Percentiles rank a stretch among this genome's conserved stretches.
Conservation (phyloP, 768 basidiomycete species). For the Tylopilus balloui region DNA sequence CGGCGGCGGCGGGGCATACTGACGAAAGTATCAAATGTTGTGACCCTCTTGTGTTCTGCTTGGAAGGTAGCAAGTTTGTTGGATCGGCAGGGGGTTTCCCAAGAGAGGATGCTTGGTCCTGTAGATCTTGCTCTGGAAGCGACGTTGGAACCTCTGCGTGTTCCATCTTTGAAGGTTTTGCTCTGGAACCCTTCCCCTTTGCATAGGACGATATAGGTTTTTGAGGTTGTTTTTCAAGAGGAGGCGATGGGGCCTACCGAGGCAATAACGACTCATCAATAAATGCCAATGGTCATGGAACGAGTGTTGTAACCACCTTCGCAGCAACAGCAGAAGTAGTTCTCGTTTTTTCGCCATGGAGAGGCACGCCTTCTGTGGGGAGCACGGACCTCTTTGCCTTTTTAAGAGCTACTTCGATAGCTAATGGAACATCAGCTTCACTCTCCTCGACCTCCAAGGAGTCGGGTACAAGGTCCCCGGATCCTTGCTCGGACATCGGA, state of each 20-base stretch:
- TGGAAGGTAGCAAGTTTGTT: conserved; percentile 3
- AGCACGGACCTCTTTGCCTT: conserved; percentile 6
- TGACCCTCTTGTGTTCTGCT: conserved; percentile 2
- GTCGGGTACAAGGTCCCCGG: conserved; percentile 28
- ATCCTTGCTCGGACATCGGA: conserved; percentile 20
- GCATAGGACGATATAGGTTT: conserved; percentile 6
- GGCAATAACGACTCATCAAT: neutral
- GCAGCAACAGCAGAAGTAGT: conserved; percentile 1
- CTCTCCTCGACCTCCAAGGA: conserved; percentile 29
- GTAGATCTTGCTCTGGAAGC: conserved; percentile 49
- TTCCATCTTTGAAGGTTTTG: conserved; percentile 23
- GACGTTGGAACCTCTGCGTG: conserved; percentile 51
- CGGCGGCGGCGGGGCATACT: conserved; percentile 1
- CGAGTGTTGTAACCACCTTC: conserved; percentile 15
- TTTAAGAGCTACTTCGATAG: conserved; percentile 24
- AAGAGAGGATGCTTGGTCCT: conserved; percentile 7
- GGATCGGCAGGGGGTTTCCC: conserved; percentile 6
- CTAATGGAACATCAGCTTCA: conserved; percentile 45
- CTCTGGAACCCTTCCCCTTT: conserved; percentile 12
- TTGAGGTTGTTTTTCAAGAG: conserved; percentile 6
- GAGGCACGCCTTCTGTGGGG: neutral
- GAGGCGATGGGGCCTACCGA: conserved; percentile 1
- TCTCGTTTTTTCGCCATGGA: conserved; percentile 6
- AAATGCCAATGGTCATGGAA: neutral
- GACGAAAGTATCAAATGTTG: conserved; percentile 2